Conservation (phyloP, 2,329 filamentous ascomycete species). For the Cytospora schulzeri region DNA sequence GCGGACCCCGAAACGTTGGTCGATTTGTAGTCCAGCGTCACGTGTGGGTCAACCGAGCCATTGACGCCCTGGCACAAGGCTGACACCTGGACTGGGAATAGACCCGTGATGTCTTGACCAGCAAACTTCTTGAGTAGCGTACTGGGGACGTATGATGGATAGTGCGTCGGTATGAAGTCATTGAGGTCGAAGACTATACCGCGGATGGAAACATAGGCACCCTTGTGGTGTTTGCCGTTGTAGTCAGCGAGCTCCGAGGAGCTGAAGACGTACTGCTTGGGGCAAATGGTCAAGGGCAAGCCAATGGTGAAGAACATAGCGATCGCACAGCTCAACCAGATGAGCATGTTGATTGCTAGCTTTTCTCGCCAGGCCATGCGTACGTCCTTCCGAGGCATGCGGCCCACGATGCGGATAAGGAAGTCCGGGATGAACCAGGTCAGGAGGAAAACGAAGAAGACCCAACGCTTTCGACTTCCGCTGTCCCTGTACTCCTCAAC, state of each 20-base stretch:
- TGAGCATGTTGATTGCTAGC: conserved; percentile 94
- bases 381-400: conserved; percentile 90
- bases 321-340: conserved; percentile 81
- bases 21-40: conserved; percentile 82
- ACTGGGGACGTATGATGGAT: conserved; percentile 65
- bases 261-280: conserved; percentile 86
- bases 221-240: conserved; percentile 67
- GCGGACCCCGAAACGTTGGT: conserved; percentile 74
- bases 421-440: conserved; percentile 91
- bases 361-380: conserved; percentile 96
- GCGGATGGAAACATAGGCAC: conserved; percentile 78
- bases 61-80: conserved; percentile 81
- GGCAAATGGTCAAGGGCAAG: conserved; percentile 87
- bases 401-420: conserved; percentile 71
- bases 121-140: conserved; percentile 77
- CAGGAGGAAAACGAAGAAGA: conserved; percentile 78
- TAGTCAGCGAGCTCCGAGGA: conserved; percentile 71
- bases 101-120: conserved; percentile 79
- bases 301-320: conserved; percentile 87
- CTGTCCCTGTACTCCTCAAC: conserved; percentile 83
- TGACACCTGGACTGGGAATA: conserved; percentile 94
- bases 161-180: conserved; percentile 74
- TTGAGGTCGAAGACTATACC: conserved; percentile 86
- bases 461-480: conserved; percentile 84
- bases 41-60: conserved; percentile 64